Percentiles rank a stretch among this genome's conserved stretches.
Evolutionary conservation across 306 rosid species (phyloP).

Genomic region (Mimosa pudica): DNA sequence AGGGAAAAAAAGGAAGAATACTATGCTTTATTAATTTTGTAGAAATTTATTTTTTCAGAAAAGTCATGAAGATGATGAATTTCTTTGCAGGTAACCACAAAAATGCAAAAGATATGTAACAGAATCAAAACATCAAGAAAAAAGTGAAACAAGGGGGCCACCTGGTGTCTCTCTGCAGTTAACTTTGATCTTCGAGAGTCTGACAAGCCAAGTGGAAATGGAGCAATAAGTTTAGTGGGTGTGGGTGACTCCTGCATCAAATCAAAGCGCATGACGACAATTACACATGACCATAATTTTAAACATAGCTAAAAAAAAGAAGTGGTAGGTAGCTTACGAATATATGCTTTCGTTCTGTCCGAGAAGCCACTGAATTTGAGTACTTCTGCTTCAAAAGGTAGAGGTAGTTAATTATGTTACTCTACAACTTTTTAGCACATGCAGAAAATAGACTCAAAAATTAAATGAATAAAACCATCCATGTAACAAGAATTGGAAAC

Average conservation of each 20-base stretch:
- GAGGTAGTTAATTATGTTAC: slow-evolving; percentile 21
- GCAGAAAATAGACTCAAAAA: background rate
- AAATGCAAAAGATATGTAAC: slow-evolving; percentile 2
- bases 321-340: slow-evolving; percentile 55
- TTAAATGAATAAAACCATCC: slow-evolving; percentile 9
- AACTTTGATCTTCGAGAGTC: slow-evolving; percentile 83
- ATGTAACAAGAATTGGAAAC: slow-evolving; percentile 13
- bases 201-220: slow-evolving; percentile 61
- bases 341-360: slow-evolving; percentile 58
- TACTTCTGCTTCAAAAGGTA: slow-evolving; percentile 62
- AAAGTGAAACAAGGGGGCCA: slow-evolving; percentile 38
- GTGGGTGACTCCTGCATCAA: slow-evolving; percentile 88
- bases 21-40: background rate
- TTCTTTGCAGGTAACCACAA: too few species aligned
- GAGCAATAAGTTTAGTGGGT: slow-evolving; percentile 67
- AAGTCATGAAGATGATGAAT: too few species aligned
- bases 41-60: too few species aligned
- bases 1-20: background rate
- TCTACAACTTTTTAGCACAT: slow-evolving; percentile 19
- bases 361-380: slow-evolving; percentile 56
- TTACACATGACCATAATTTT: slow-evolving; percentile 4
- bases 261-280: slow-evolving; percentile 21
- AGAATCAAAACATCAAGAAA: slow-evolving; percentile 9
- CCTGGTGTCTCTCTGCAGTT: slow-evolving; percentile 86
- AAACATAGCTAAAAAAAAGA: slow-evolving; percentile 18